Evolutionary conservation across 495 filamentous ascomycete genomes (phyloP), one percentile per base, ranked within the genome.

Genomic region (Hypoxylon crocopeplum): DNA sequence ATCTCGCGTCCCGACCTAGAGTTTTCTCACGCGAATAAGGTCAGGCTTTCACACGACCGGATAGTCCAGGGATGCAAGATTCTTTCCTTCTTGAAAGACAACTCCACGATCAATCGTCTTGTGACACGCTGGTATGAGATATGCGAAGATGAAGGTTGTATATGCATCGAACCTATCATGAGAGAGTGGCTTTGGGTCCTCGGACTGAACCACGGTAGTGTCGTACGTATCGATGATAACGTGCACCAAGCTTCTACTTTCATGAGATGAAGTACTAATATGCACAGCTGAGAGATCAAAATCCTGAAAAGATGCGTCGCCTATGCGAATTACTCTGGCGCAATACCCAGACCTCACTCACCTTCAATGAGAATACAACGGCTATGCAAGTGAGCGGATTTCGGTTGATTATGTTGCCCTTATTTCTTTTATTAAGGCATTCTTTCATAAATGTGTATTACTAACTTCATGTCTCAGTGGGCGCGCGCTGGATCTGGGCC

Each of bases 131-230:
- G 56, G 51, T 72, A 61, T 34, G 63, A 69, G 21, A 58, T 69
- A 36, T 59, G 52, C 39, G 69, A 72, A 19, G 69, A 65, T 12
- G 52, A 62, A 29, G 53, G 53, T n/a, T 62, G 61, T 22, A 56
- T 72, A 29, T 65, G 58, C 19, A 62, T 66, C 34, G 67, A 70
- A 38, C 67, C 67, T 20, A 65, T 72, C 12, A 62, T 72, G 69
- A 72, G 67, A 55, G 60, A 69, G 24, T 72, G 69, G 69, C 58
- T 72, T 3, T 44, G 54, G 40, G 64, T 62, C 2, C 50, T 72
- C 3, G 62, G 67, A 48, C 32, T 57, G 22, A 45, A 66, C 15
- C 50, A 68, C 19, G 56, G 49, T 19, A 59, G 67, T 22, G 49
- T 54, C 2, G 60, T 64, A 59, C 53, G 60, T 64, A 49, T 37